phyloP scores from a whole-genome alignment of 139 green algal genomes.

The Coccomyxa sp. region DNA sequence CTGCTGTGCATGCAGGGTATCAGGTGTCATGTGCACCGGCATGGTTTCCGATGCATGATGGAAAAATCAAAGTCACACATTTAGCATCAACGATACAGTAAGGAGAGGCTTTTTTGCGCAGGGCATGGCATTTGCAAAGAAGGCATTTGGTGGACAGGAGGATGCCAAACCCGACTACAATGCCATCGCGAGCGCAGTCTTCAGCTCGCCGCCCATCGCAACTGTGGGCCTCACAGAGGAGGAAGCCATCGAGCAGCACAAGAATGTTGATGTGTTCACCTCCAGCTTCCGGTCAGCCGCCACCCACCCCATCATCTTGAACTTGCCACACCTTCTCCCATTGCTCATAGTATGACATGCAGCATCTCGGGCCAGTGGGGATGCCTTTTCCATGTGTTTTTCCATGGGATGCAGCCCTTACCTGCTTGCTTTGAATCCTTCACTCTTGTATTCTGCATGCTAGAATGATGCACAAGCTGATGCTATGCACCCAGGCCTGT shows the following conservation, averaged over 20 bases:
- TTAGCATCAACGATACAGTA: neutral
- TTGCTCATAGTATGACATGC: neutral
- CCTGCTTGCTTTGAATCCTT: no score
- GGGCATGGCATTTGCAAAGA: conserved; percentile 7
- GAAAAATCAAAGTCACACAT: neutral
- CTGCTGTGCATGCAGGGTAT: no score
- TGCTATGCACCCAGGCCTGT: no score
- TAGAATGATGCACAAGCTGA: no score
- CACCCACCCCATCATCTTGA: no score
- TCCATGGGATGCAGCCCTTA: no score
- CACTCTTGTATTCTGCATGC: no score
- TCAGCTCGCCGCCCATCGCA: conserved; percentile 84
- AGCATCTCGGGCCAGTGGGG: no score
- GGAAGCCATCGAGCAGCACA: conserved; percentile 59
- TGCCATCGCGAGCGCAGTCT: conserved; percentile 66
- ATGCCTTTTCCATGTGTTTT: no score
- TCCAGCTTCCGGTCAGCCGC: conserved; percentile 59
- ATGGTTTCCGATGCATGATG: neutral
- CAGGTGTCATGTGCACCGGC: no score
- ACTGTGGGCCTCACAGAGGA: conserved; percentile 91
- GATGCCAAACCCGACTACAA: conserved; percentile 17
- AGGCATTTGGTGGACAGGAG: conserved; percentile 5
- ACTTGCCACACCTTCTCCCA: neutral
- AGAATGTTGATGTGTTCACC: conserved; percentile 85
- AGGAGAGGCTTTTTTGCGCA: conserved; percentile 18